Evolutionary conservation across 306 rosid genomes (phyloP).

Genomic region (Begonia masoniana): DNA sequence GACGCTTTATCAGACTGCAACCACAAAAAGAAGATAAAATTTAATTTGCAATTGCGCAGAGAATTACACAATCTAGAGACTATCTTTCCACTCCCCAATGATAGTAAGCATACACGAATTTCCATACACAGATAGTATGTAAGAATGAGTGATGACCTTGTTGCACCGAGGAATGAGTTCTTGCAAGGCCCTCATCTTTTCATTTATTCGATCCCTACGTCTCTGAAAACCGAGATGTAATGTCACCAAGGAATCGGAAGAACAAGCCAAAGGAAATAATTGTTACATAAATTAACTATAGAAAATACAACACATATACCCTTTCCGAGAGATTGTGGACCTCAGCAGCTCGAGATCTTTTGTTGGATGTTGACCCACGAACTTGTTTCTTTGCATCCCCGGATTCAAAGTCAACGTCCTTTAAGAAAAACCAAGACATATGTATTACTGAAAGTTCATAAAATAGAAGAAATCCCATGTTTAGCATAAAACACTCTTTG

Average conservation of each 20-base stretch:
- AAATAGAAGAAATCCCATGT: no score
- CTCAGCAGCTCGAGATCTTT: slow-evolving; percentile 76
- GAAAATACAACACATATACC: slow-evolving; percentile 26
- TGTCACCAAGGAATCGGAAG: slow-evolving; percentile 3
- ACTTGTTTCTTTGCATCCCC: slow-evolving; percentile 34
- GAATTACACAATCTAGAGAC: not conserved
- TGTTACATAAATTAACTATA: not conserved
- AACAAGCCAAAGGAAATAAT: not conserved
- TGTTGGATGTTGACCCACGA: slow-evolving; percentile 44
- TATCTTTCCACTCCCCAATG: no score
- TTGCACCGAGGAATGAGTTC: slow-evolving; percentile 87
- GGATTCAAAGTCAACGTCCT: slow-evolving; percentile 49
- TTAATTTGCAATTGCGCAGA: not conserved
- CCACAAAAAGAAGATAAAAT: slow-evolving; percentile 4
- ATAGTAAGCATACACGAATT: not conserved
- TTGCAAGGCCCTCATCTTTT: slow-evolving; percentile 81
- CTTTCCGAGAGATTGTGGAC: slow-evolving; percentile 94
- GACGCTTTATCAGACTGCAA: slow-evolving; percentile 89
- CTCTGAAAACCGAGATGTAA: slow-evolving; percentile 31
- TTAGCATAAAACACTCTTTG: no score
- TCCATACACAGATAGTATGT: no score
- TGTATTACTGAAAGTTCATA: no score
- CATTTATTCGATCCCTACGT: slow-evolving; percentile 94
- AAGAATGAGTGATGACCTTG: slow-evolving; percentile 27
- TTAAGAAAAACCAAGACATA: not conserved